Evolutionary conservation across 345 rosid genomes (phyloP).

Genomic region (Sonneratia alba): DNA sequence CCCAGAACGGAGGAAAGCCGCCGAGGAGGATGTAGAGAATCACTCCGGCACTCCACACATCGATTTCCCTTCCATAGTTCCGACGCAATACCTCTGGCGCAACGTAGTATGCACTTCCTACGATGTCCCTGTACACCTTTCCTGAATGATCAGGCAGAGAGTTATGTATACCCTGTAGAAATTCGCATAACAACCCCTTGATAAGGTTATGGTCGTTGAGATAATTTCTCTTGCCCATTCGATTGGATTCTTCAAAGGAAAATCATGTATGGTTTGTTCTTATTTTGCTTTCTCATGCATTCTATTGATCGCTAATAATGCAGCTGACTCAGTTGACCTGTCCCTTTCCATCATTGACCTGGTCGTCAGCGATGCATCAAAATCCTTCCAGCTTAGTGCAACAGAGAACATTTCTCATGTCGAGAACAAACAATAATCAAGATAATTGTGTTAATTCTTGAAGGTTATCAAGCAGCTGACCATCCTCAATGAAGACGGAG

Average conservation of each 20-base stretch:
- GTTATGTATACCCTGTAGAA: neutral
- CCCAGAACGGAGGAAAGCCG: conserved; percentile 95
- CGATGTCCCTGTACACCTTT: conserved; percentile 47
- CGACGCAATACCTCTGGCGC: conserved; percentile 80
- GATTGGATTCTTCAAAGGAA: neutral
- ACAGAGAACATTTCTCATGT: neutral
- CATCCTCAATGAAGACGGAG: conserved; percentile 85
- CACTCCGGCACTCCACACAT: conserved; percentile 92
- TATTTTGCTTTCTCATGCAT: neutral
- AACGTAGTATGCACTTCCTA: conserved; percentile 84
- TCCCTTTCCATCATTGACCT: conserved; percentile 31
- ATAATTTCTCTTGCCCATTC: neutral
- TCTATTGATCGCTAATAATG: neutral
- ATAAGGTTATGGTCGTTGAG: neutral
- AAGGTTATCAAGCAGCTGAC: conserved; percentile 19
- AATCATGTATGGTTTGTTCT: neutral
- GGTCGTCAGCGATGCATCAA: neutral
- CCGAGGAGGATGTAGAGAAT: conserved; percentile 88
- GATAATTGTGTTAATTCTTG: neutral
- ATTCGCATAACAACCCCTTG: neutral
- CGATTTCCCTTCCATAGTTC: conserved; percentile 80
- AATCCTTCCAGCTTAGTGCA: neutral
- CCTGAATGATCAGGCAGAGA: conserved; percentile 27
- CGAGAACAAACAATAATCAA: neutral
- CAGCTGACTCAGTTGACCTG: conserved; percentile 32